Base-by-base conservation (phyloP, 345 rosid genomes). In the Mallotus nudiflorus region DNA sequence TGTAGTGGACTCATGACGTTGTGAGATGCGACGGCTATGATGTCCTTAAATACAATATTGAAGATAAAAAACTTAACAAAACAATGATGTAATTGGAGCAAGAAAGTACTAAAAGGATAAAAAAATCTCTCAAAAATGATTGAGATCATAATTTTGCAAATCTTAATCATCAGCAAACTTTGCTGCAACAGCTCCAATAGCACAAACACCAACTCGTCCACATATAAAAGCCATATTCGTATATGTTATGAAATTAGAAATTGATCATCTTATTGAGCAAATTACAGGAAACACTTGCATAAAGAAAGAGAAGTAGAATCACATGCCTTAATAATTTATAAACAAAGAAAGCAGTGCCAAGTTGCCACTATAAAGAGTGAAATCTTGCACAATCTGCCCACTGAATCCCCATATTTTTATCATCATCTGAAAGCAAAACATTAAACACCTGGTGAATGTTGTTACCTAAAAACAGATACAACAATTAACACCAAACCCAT, bases 261-360 rank as follows among this genome's bases (percentile, higher is more conserved):
- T n/a, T n/a, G n/a, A n/a, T n/a, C n/a, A n/a, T n/a, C n/a, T n/a
- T n/a, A n/a, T n/a, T n/a, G n/a, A n/a, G n/a, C n/a, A n/a, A n/a
- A n/a, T n/a, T n/a, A n/a, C n/a, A 42, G 39, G 4, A 61, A 22
- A 19, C 0, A 70, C 73, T 48, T 58, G 25, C 67, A 71, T n/a
- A n/a, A n/a, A 61, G 45, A 20, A n/a, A 51, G 11, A 33, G 60
- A 61, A 35, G 66, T 62, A 40, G 65, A 50, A 25, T 37, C 68
- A 44, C 62, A 62, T 13, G 68, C 75, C 68, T 71, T 62, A 60
- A 62, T 53, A 52, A 71, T 71, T 54, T 62, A 29, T 45, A 71
- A 62, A 50, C 75, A 62, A 71, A 71, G 53, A 71, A 71, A 35
- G 74, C 74, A 19, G 74, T 49, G 61, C 74, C 74, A 20, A 71